Percentiles rank a stretch among this genome's conserved stretches.
Conservation (phyloP, 2,329 filamentous ascomycete species). For the Phialophora chinensis region DNA sequence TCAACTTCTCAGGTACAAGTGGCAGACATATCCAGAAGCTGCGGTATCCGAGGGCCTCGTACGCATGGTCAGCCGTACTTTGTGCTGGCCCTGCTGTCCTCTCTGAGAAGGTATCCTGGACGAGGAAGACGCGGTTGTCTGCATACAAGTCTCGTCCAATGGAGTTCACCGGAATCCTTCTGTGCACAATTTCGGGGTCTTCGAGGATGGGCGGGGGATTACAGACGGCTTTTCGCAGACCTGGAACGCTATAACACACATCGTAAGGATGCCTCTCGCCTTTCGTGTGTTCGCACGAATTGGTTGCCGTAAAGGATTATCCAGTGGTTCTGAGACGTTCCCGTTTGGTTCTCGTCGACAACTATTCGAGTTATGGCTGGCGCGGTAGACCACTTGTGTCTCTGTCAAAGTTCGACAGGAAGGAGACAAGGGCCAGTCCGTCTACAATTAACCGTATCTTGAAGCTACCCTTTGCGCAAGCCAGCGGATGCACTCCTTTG, state of each 20-base stretch:
- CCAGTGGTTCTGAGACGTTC: constrained; percentile 10
- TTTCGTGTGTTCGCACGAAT: constrained; percentile 24
- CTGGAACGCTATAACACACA: constrained; percentile 14
- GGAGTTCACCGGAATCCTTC: constrained; percentile 23
- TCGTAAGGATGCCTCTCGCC: constrained; percentile 17
- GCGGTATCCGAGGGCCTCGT: constrained; percentile 26
- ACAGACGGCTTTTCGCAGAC: constrained; percentile 26
- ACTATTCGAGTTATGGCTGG: neutral
- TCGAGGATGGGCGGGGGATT: constrained; percentile 22
- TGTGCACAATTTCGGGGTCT: constrained; percentile 28
- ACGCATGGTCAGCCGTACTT: constrained; percentile 27
- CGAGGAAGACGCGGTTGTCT: constrained; percentile 26
- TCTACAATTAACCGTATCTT: neutral
- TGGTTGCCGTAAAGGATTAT: constrained; percentile 28
- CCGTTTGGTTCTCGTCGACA: neutral
- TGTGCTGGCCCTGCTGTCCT: constrained; percentile 14
- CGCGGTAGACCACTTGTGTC: neutral
- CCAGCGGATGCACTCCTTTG: neutral
- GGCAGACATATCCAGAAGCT: constrained; percentile 27
- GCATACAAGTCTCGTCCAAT: constrained; percentile 30
- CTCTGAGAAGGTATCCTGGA: constrained; percentile 22
- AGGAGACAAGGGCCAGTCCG: neutral
- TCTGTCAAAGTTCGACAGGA: too few species aligned
- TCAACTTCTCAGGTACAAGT: constrained; percentile 19
- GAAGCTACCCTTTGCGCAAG: constrained; percentile 2